phyloP scores from a whole-genome alignment of 441 rosid genomes.

The Arabidopsis lyrata region DNA sequence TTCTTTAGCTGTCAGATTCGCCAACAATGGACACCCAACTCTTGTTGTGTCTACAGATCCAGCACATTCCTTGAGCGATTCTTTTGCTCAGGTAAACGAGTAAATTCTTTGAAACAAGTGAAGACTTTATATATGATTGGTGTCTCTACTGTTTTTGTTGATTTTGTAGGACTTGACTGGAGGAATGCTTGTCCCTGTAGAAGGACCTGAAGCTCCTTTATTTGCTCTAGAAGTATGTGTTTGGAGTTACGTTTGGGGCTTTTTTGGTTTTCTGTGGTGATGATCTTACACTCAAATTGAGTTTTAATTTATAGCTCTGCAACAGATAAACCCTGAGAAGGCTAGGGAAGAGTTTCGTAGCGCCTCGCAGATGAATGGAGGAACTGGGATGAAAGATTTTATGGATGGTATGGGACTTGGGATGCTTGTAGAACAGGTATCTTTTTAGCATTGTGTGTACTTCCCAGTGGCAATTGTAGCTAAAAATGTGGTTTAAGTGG shows the following conservation, averaged over 20 bases:
- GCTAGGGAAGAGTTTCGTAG: conserved; percentile 90
- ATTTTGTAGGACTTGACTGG: conserved; percentile 76
- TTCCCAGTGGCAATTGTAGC: not conserved
- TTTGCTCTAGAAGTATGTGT: conserved; percentile 85
- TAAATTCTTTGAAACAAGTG: not conserved
- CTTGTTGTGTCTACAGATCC: conserved; percentile 97
- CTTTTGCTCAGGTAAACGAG: conserved; percentile 81
- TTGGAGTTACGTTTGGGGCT: not conserved
- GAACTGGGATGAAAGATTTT: conserved; percentile 83
- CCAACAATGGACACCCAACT: conserved; percentile 92
- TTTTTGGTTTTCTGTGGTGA: conserved; percentile 14
- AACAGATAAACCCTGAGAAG: conserved; percentile 88
- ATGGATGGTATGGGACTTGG: conserved; percentile 99
- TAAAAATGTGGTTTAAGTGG: conserved; percentile 12
- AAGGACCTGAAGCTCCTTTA: conserved; percentile 85
- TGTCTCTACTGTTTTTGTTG: not conserved
- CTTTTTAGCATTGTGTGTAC: conserved; percentile 6
- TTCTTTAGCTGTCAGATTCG: conserved; percentile 90
- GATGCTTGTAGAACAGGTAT: conserved; percentile 88
- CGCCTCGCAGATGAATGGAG: conserved; percentile 70
- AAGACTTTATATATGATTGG: not conserved
- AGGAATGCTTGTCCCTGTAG: conserved; percentile 79
- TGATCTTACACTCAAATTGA: conserved; percentile 32
- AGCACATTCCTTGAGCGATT: conserved; percentile 94
- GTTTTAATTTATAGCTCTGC: conserved; percentile 48